A percentile compares a stretch with the other conserved stretches of the same genome.
phyloP scores from a whole-genome alignment of 768 basidiomycete genomes.

The Amanita thiersii region DNA sequence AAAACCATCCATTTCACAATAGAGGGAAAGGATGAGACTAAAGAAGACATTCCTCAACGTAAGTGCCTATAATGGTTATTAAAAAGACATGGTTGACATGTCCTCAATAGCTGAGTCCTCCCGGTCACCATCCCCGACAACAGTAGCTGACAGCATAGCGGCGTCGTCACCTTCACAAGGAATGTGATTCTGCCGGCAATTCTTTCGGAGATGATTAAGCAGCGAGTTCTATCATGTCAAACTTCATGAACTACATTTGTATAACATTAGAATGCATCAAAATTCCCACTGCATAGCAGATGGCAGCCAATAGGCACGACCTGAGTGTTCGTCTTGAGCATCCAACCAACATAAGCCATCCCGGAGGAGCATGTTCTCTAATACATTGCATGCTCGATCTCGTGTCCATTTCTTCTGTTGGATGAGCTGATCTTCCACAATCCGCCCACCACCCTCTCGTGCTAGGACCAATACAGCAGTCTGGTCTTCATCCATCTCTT shows the following conservation, averaged over 20 bases:
- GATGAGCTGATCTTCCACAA: conserved; percentile 59
- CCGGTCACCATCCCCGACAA: neutral
- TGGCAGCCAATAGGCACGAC: conserved; percentile 79
- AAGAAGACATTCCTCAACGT: conserved; percentile 10
- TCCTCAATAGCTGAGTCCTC: conserved; percentile 2
- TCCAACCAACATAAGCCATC: conserved; percentile 97
- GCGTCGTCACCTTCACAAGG: conserved; percentile 2
- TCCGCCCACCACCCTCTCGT: conserved; percentile 55
- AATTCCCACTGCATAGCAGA: conserved; percentile 84
- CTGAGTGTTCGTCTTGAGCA: conserved; percentile 65
- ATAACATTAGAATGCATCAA: conserved; percentile 19
- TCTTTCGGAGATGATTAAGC: too few relatives aligned
- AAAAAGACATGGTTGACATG: neutral
- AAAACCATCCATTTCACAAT: conserved; percentile 52
- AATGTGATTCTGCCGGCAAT: neutral
- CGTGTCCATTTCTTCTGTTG: conserved; percentile 64
- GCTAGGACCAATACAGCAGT: conserved; percentile 73
- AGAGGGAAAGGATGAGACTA: conserved; percentile 16
- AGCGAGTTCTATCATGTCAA: too few relatives aligned
- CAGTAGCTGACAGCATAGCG: neutral
- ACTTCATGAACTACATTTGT: too few relatives aligned
- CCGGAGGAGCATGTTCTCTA: conserved; percentile 85
- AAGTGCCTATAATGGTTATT: conserved; percentile 4
- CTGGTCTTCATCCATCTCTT: conserved; percentile 87
- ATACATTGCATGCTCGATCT: conserved; percentile 65